Conservation (phyloP, 2,329 filamentous ascomycete genomes). For the Phialemoniopsis sp. region DNA sequence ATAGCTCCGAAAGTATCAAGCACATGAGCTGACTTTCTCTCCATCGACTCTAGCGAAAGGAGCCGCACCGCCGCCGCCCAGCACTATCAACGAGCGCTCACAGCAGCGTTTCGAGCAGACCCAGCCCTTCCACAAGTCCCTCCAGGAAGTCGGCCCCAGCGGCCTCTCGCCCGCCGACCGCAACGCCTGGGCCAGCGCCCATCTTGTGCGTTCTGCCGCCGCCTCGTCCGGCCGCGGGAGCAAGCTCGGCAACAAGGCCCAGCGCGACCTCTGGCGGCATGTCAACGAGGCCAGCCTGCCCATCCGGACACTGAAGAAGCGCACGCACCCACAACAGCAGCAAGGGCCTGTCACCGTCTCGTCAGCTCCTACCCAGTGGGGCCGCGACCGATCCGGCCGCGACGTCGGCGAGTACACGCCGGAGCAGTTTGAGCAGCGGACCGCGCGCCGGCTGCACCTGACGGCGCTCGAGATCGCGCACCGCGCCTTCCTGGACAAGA, state of each 20-base stretch:
- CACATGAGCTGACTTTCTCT: too few species aligned
- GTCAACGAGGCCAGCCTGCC: conserved; percentile 49
- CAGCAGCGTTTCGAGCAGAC: conserved; percentile 43
- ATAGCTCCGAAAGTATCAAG: too few species aligned
- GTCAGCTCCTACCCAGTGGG: conserved; percentile 34
- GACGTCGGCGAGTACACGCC: conserved; percentile 43
- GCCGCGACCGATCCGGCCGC: conserved; percentile 43
- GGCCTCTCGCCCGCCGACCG: conserved; percentile 42
- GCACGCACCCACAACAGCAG: too few species aligned
- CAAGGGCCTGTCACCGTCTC: background rate
- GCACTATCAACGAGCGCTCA: conserved; percentile 45
- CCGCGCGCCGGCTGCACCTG: conserved; percentile 35
- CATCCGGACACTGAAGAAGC: conserved; percentile 31
- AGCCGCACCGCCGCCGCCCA: conserved; percentile 21
- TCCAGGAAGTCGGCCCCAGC: conserved; percentile 38
- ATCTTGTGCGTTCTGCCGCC: conserved; percentile 35
- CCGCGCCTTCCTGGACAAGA: conserved; percentile 34
- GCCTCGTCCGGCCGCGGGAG: conserved; percentile 25
- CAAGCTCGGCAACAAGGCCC: conserved; percentile 36
- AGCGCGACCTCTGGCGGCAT: conserved; percentile 55
- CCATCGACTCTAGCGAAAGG: background rate
- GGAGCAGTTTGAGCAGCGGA: conserved; percentile 38
- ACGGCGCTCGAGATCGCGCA: conserved; percentile 38
- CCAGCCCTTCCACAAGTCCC: conserved; percentile 41
- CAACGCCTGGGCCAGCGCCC: conserved; percentile 41